Evolutionary conservation across 306 rosid genomes (phyloP), one percentile per base, ranked within the genome.

Genomic region (Ochetophila trinervis): DNA sequence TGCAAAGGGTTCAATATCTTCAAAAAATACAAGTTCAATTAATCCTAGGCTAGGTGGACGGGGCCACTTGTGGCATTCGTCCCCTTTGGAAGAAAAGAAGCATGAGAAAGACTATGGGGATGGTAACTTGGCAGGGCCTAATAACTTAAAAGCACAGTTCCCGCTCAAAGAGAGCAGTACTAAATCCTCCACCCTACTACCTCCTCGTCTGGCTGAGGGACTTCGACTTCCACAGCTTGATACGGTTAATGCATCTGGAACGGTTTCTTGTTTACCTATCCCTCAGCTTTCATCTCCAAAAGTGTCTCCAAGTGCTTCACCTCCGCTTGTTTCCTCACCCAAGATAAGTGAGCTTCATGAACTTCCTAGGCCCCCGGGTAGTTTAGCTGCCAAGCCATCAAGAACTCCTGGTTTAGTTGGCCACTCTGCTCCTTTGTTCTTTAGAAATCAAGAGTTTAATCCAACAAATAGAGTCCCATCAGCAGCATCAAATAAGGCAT

Each of bases 311-410:
- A 58, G 67, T 77, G 82, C 91, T 76, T 86, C 90, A 24, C 93
- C 96, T 40, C 90, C 96, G 62, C 88, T 57, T 49, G 87, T 75
- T 70, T 85, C 93, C 47, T 86, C 96, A 27, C 86, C 96, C 12
- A 79, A 76, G 83, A 89, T 86, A 75, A 90, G 92, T 69, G 97
- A 90, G 80, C 88, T 90, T 74, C 95, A 90, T 32, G 97, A 87
- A 83, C 97, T 90, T 82, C 97, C 97, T 57, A 85, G 97, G 74
- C 97, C 97, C 15, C 97, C 97, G 18, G 85, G 81, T 62, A 79
- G 68, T 68, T 83, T 54, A 40, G 67, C 73, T 62, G 62, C 68
- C 54, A 91, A 83, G 63, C 56, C 79, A 53, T 63, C 76, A 50
- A 87, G 78, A 67, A 74, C 83, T 71, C 75, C 77, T 21, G 65